Evolutionary conservation across 2,329 filamentous ascomycete genomes (phyloP), one percentile per base, ranked within the genome.

Genomic region (Ascochyta pisi): DNA sequence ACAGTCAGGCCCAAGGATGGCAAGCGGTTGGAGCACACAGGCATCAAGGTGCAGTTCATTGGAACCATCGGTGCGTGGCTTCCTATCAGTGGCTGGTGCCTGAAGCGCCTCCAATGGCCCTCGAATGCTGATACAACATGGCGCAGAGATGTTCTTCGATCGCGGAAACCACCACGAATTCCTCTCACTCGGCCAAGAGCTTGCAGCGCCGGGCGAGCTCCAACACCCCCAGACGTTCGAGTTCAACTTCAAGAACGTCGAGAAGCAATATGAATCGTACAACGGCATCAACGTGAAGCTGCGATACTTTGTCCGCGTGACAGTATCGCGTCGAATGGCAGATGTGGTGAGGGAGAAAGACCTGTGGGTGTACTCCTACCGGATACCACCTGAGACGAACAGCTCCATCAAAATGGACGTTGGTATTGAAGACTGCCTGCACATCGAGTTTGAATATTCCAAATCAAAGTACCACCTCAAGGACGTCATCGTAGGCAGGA

Each of bases 331-430:
- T 71, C 88, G 95, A 75, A 98, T 99, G 92, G 92, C 92, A 69
- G 95, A 99, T 74, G 94, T 99, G 54, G 92, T 98, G 70, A 90
- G 96, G 68, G 96, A 99, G 80, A 99, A 99, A 85, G 96, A 99
- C 77, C 90, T 99, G 63, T 99, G 96, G 96, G 96, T 99, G 52
- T 99, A 99, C 83, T 95, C 89, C 62, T 99, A 99, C 83, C 89
- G 93, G 76, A 94, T 98, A 82, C 94, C 95, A 19, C 95, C 95
- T 16, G 95, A 99, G 85, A 96, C 92, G 78, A 99, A 98, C 83
- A 93, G 88, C 79, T 92, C 91, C 66, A 99, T 99, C 83, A 99
- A 99, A 85, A 99, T 99, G 95, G 95, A 99, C 75, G 95, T 99
- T 57, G 95, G 95, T 54, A 99, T 99, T 73, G 95, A 99, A 80